phyloP scores from a whole-genome alignment of 176 grass and related monocot genomes.

The Ensete ventricosum region DNA sequence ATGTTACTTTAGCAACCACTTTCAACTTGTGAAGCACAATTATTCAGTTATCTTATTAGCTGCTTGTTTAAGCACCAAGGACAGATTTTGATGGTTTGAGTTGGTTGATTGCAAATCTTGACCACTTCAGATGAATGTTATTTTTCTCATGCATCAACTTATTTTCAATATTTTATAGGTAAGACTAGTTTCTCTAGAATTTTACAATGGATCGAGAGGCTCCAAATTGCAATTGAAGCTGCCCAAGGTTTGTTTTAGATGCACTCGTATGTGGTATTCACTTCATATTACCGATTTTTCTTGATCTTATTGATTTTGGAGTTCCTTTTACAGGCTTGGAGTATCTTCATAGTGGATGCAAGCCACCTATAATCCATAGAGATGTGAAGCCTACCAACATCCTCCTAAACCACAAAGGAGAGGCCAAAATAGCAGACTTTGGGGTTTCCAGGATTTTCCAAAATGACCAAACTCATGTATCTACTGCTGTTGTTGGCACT shows the following conservation, averaged over 20 bases:
- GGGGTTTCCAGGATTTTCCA: background rate
- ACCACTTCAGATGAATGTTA: background rate
- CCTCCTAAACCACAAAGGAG: background rate
- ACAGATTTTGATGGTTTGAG: background rate
- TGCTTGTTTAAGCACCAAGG: background rate
- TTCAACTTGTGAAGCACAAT: background rate
- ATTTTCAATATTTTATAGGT: background rate
- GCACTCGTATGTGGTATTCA: background rate
- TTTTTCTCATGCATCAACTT: background rate
- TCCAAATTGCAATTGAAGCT: background rate
- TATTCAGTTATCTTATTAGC: background rate
- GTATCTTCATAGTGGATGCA: slow-evolving; percentile 3
- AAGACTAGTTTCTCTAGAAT: background rate
- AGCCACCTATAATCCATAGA: background rate
- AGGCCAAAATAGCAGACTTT: slow-evolving; percentile 10
- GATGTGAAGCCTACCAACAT: slow-evolving; percentile 7
- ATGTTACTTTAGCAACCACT: background rate
- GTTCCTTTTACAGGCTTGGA: background rate
- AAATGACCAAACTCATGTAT: background rate
- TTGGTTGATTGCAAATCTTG: background rate
- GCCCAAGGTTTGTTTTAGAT: background rate
- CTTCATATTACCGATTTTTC: background rate
- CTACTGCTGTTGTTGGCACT: background rate
- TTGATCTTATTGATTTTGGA: background rate
- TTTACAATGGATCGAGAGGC: background rate